Percentiles rank a stretch among this genome's conserved stretches.
Evolutionary conservation across 1,284 basidiomycete genomes (phyloP).

Genomic region (Cutaneotrichosporon sp.): DNA sequence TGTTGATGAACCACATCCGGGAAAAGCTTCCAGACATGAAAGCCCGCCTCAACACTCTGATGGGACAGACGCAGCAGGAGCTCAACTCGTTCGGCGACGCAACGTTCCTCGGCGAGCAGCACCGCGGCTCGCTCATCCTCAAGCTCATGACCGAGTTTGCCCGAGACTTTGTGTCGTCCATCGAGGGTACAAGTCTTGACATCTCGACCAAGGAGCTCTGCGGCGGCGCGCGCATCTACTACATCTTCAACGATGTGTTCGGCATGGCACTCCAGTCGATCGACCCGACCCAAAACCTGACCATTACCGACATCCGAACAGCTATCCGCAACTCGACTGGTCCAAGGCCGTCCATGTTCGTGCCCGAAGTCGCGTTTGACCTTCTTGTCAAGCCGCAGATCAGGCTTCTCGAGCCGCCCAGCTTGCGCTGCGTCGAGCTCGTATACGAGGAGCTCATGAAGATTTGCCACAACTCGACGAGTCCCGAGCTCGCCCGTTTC

Average conservation of each 20-base stretch:
- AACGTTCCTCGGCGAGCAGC: slow-evolving; percentile 85
- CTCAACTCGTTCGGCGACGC: slow-evolving; percentile 93
- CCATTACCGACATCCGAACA: slow-evolving; percentile 92
- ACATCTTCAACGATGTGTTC: slow-evolving; percentile 99
- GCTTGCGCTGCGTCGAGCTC: slow-evolving; percentile 91
- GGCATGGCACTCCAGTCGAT: slow-evolving; percentile 86
- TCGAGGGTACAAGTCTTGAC: slow-evolving; percentile 95
- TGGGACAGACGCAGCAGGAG: slow-evolving; percentile 99
- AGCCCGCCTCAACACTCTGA: slow-evolving; percentile 92
- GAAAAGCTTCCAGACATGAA: slow-evolving; percentile 99
- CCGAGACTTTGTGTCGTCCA: slow-evolving; percentile 92
- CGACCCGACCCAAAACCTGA: slow-evolving; percentile 85
- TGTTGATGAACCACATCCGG: slow-evolving; percentile 94
- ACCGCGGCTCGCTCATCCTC: slow-evolving; percentile 78
- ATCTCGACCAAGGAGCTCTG: slow-evolving; percentile 98
- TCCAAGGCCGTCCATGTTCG: slow-evolving; percentile 90
- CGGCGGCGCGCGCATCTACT: slow-evolving; percentile 96
- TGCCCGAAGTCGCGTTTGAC: slow-evolving; percentile 96
- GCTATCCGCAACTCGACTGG: slow-evolving; percentile 98
- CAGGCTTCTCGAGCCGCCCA: slow-evolving; percentile 89
- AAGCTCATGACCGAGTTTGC: slow-evolving; percentile 99
- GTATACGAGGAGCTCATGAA: slow-evolving; percentile 99
- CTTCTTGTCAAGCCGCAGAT: slow-evolving; percentile 98
- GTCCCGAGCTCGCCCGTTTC: slow-evolving; percentile 90
- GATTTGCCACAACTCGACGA: slow-evolving; percentile 98